Conservation (phyloP, 768 basidiomycete species). For the Boletus edulis region DNA sequence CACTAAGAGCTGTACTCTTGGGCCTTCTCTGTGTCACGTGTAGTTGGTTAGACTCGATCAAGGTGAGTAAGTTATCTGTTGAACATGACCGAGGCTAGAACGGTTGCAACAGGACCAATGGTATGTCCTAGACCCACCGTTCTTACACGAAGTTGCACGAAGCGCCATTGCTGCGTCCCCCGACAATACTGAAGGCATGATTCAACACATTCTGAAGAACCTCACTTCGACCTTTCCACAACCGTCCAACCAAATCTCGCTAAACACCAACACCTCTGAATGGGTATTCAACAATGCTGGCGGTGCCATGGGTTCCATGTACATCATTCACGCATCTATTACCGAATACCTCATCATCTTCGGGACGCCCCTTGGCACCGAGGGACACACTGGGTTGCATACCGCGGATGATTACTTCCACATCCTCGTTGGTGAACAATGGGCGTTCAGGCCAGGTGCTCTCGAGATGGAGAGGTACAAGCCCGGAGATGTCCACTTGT, state of each 20-base stretch:
- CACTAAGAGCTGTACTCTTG: slow-evolving; percentile 24
- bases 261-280: slow-evolving; percentile 60
- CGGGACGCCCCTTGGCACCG: slow-evolving; percentile 94
- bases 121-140: slow-evolving; percentile 79
- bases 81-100: neutral
- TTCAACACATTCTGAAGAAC: slow-evolving; percentile 78
- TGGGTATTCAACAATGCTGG: slow-evolving; percentile 99
- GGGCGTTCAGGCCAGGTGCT: slow-evolving; percentile 82
- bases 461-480: slow-evolving; percentile 84
- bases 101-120: slow-evolving; percentile 59
- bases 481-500: slow-evolving; percentile 80
- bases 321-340: slow-evolving; percentile 93
- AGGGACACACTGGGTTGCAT: slow-evolving; percentile 92
- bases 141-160: slow-evolving; percentile 70
- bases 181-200: slow-evolving; percentile 68
- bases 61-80: slow-evolving; percentile 39
- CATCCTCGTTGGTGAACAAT: slow-evolving; percentile 92
- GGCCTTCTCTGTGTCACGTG: slow-evolving; percentile 36
- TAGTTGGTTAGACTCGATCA: slow-evolving; percentile 59
- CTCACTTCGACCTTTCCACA: slow-evolving; percentile 72
- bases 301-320: slow-evolving; percentile 98
- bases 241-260: slow-evolving; percentile 47
- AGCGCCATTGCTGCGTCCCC: slow-evolving; percentile 67
- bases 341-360: slow-evolving; percentile 98
- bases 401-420: slow-evolving; percentile 98